phyloP scores from a whole-genome alignment of 2,329 filamentous ascomycete genomes.

The Lizonia empirigonia region DNA sequence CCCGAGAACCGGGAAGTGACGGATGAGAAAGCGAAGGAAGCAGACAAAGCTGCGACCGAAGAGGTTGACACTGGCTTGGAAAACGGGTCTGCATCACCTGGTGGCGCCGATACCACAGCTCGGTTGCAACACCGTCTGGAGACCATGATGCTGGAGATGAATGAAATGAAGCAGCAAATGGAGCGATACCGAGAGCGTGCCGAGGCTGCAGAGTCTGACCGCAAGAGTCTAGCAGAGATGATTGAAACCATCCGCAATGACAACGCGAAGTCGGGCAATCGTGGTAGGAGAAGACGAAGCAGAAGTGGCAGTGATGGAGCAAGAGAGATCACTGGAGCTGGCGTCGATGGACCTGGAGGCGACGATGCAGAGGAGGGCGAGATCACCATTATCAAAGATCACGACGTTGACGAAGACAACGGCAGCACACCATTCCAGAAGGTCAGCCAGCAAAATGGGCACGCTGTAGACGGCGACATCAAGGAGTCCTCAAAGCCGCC shows the following conservation, averaged over 20 bases:
- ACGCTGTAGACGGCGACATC: constrained; percentile 30
- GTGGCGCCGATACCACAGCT: constrained; percentile 45
- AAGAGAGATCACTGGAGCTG: constrained; percentile 10
- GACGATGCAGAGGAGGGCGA: constrained; percentile 42
- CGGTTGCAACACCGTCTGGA: constrained; percentile 75
- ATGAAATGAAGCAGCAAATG: constrained; percentile 78
- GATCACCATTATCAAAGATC: constrained; percentile 46
- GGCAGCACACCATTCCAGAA: constrained; percentile 25
- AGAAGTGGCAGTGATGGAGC: constrained; percentile 29
- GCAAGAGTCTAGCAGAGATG: constrained; percentile 84
- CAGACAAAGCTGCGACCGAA: constrained; percentile 20
- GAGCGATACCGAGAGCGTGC: constrained; percentile 77
- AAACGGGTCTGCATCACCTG: constrained; percentile 31
- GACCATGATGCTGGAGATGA: constrained; percentile 77
- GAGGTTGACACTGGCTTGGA: constrained; percentile 19
- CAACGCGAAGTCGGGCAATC: constrained; percentile 54
- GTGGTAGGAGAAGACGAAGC: constrained; percentile 37
- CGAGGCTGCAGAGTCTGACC: constrained; percentile 79
- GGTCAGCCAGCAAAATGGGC: constrained; percentile 40
- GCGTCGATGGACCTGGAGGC: constrained; percentile 28
- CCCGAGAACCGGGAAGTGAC: constrained; percentile 27
- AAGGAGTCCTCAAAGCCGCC: constrained; percentile 28
- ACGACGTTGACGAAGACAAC: constrained; percentile 35
- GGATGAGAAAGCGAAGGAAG: constrained; percentile 23
- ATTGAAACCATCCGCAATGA: constrained; percentile 78